Percentiles rank a stretch among this genome's conserved stretches.
These are phyloP conservation scores for Tuber aestivum DNA, from an alignment of 495 filamentous ascomycete genomes.

Conservation along the genomic window DNA sequence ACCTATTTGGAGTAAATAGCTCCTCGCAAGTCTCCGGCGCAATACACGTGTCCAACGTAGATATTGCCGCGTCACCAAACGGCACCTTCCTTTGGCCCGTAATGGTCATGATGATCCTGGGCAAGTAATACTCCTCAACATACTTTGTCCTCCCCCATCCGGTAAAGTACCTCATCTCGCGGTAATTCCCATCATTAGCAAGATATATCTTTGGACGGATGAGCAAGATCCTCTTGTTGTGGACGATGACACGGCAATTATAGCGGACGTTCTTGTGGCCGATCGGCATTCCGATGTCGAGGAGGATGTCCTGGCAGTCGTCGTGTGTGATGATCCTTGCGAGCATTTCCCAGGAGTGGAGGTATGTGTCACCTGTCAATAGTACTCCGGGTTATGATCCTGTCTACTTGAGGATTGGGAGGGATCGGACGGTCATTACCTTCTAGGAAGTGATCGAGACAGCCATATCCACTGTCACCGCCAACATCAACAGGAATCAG, in stretches of 20 bases:
- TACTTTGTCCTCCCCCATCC: slow-evolving; percentile 57
- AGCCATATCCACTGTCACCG: slow-evolving; percentile 59
- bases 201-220: slow-evolving; percentile 81
- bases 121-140: slow-evolving; percentile 68
- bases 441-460: slow-evolving; percentile 67
- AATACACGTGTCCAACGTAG: slow-evolving; percentile 63
- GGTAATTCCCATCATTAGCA: slow-evolving; percentile 70
- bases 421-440: slow-evolving; percentile 15
- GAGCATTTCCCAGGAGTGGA: slow-evolving; percentile 70
- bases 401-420: background rate
- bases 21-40: slow-evolving; percentile 76
- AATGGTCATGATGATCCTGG: slow-evolving; percentile 57
- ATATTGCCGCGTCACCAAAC: slow-evolving; percentile 73
- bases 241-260: slow-evolving; percentile 67
- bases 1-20: slow-evolving; percentile 63
- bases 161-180: slow-evolving; percentile 67
- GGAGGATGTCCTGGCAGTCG: slow-evolving; percentile 65
- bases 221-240: slow-evolving; percentile 62
- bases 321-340: slow-evolving; percentile 58
- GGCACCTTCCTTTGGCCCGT: slow-evolving; percentile 58
- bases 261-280: slow-evolving; percentile 63
- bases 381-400: slow-evolving; percentile 8
- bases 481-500: slow-evolving; percentile 22
- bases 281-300: slow-evolving; percentile 66
- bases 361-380: slow-evolving; percentile 47